Base-by-base conservation (phyloP, 1,284 basidiomycete genomes). In the Cryptococcus hybrid region DNA sequence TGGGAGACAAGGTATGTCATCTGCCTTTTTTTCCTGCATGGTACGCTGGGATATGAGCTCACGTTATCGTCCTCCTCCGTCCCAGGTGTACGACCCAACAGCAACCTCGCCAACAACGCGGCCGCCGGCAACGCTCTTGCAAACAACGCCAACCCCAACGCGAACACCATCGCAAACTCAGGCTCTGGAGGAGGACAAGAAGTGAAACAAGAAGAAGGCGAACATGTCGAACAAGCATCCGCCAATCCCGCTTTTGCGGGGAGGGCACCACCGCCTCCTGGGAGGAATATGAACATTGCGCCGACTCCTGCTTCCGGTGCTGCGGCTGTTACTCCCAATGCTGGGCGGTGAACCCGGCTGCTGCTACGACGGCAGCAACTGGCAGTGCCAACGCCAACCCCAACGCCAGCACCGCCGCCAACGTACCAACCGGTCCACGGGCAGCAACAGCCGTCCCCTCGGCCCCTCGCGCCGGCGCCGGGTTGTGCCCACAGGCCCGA, bases 401-500 rank as follows among this genome's bases (percentile, higher is more conserved):
- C 18, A 18, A 18, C 12, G n/a, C 43, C 43, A 52, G 61, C 0
- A 48, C 59, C n/a, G 55, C 36, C 2, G 57, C 57, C 43, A 64
- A 65, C 15, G 57, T 53, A 6, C 65, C 71, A 51, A 56, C 66
- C 55, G 66, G 71, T 38, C 61, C 71, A 18, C 18, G 18, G 18
- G 18, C 56, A 46, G 74, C 71, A 63, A 68, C 63, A 18, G 18
- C 18, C 18, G 18, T 18, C 18, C 18, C 18, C 18, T 18, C 18
- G 18, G 18, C 18, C 18, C 18, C 18, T 18, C 18, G 18, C 18
- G 18, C 18, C 18, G 18, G 18, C 18, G 18, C 18, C 18, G 18
- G 47, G 42, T 64, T 15, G 58, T 54, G 8, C 65, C 71, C 52
- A 57, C 65, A 57, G 66, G 71, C 39, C 62, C 72, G 55, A 46